Percentiles rank a stretch among this genome's conserved stretches.
Conservation (phyloP, 352 stramenopile genomes). For the Pythium rhizo-oryzae region DNA sequence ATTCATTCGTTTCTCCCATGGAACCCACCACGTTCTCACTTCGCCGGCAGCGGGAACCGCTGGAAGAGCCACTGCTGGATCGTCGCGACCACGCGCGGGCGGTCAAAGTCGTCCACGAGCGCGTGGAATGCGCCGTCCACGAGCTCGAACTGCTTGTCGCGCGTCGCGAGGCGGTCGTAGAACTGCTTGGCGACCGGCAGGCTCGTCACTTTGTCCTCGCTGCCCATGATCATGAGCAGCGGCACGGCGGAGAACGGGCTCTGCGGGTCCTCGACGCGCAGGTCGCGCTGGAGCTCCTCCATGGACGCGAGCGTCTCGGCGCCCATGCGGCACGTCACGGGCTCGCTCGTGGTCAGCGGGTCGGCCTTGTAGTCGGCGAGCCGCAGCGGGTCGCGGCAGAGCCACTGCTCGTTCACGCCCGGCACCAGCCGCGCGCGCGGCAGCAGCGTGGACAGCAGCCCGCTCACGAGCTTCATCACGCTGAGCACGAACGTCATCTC, state of each 20-base stretch:
- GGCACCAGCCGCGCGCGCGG: slow-evolving; percentile 24
- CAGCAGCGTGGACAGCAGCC: slow-evolving; percentile 13
- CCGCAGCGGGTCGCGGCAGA: slow-evolving; percentile 25
- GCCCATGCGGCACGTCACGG: slow-evolving; percentile 25
- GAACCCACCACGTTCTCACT: no score
- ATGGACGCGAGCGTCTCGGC: slow-evolving; percentile 24
- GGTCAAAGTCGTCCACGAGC: slow-evolving; percentile 66
- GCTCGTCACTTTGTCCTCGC: slow-evolving; percentile 28
- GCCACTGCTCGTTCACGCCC: slow-evolving; percentile 19
- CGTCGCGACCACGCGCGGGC: slow-evolving; percentile 47
- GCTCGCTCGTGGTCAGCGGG: slow-evolving; percentile 22
- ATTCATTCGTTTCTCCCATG: no score
- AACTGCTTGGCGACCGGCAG: slow-evolving; percentile 49
- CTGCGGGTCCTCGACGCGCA: slow-evolving; percentile 14
- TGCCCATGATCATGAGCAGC: slow-evolving; percentile 26
- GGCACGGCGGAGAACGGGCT: slow-evolving; percentile 21
- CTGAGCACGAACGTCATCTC: slow-evolving; percentile 24
- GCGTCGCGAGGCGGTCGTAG: slow-evolving; percentile 36
- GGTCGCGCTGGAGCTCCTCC: slow-evolving; percentile 15
- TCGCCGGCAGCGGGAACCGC: slow-evolving; percentile 36
- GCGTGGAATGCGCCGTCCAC: slow-evolving; percentile 58
- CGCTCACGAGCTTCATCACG: slow-evolving; percentile 13
- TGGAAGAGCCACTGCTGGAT: slow-evolving; percentile 49
- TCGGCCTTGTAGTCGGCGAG: slow-evolving; percentile 23
- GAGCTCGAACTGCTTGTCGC: slow-evolving; percentile 63